Base-by-base conservation (phyloP, 176 grass and related monocot species). In the barley (Hordeum vulgare) region DNA sequence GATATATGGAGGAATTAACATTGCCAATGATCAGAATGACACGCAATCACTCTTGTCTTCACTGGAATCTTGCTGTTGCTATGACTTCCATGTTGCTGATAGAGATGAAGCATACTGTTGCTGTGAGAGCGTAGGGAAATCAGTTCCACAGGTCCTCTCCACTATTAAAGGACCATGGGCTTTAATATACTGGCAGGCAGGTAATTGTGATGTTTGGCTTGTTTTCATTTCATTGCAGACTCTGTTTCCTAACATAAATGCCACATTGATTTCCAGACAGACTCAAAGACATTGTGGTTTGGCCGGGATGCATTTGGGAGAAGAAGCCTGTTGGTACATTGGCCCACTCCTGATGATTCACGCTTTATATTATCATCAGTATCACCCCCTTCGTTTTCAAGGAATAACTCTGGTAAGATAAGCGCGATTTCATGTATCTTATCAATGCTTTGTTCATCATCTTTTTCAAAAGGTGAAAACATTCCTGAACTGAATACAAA, bases 151-250 rank as follows among this genome's bases (percentile, higher is more conserved):
- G 6, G 57, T 91, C 57, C 82, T 98, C 78, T 98, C 96, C 66
- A 91, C 67, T 27, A 93, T 98, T 47, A 84, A 82, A 82, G 96
- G 96, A 0, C 93, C 96, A 44, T 98, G 96, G 93, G 90, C 93
- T 80, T 95, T 98, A 72, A 88, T 95, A 84, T 98, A 94, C 65
- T 95, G 90, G 93, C 89, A 98, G 93, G 96, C 90, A 88, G 86
- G 93, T 96, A 90, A 31, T 78, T 71, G 40, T 29, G 12, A 68
- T 57, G 49, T 37, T 58, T 64, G 21, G 23, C 9, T 54, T 34
- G 26, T 65, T 83, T 84, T 29, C 28, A n/a, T 1, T 62, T 62
- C 70, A 11, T 57, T 80, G 8, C 44, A 47, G 33, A 68, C 80
- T 41, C 11, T 57, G 24, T 34, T 84, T 85, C 77, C 67, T 85